Evolutionary conservation across 805 yeast species (phyloP), one percentile per base, ranked within the genome.

Genomic region (Kazachstania viticola): DNA sequence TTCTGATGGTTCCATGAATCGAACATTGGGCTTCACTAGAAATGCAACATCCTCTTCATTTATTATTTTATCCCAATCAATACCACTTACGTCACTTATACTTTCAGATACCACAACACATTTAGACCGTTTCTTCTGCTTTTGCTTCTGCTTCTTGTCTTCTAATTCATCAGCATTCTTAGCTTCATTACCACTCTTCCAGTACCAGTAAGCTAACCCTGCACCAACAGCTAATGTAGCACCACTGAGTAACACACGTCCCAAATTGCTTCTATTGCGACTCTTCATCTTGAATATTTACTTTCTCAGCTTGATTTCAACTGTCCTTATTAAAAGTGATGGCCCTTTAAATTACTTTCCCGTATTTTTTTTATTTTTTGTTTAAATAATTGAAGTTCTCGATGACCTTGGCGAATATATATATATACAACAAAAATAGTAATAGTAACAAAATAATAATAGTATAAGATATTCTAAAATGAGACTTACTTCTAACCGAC

Each of bases 1-100:
- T 9, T 28, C n/a, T 7, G 29, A 21, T 4, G 35, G 28, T 7
- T 35, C 48, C 43, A 21, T 30, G 29, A 14, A 38, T 11, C 4
- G 42, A 22, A 18, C 32, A 4, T 46, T 50, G 5, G 67, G 62
- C 2, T 58, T 51, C 17, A 64, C 42, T 2, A 65, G 37, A 1
- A 60, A 29, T 3, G 62, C 68, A 14, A 50, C 42, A 28, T 56
- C 57, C n/a, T n/a, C n/a, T 6, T 46, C 35, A 4, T 31, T 17
- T 25, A 51, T 14, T 2, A 44, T 11, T 14, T 31, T 14, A 9
- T 29, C 28, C 57, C 57, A 51, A 26, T 45, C 28, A 13, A 37
- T 28, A 11, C 26, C 33, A 8, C 23, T 19, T 0, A 24, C 24
- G 4, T 33, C 34, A 12, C 37, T 34, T 4, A 49, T 14, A 14